phyloP scores from a whole-genome alignment of 208 protist genomes.

The Acanthamoeba sp. region DNA sequence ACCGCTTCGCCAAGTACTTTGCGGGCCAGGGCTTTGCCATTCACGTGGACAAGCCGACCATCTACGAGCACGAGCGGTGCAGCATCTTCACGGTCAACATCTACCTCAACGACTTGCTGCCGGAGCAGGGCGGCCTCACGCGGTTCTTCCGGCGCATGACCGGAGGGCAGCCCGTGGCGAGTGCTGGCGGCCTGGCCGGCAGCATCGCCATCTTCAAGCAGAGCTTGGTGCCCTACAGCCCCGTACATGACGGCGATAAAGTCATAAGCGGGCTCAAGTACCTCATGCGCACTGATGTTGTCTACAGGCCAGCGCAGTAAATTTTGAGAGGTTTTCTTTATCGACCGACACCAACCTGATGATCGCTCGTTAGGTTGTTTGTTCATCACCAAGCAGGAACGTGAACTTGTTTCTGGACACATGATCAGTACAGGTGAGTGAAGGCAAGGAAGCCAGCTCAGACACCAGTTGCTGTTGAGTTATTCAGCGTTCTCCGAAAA shows the following conservation, averaged over 20 bases:
- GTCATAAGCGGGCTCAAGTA: conserved; percentile 57
- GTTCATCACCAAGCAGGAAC: too few species aligned
- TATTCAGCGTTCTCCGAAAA: too few species aligned
- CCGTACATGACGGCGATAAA: conserved; percentile 48
- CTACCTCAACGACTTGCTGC: conserved; percentile 68
- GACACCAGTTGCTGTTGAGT: too few species aligned
- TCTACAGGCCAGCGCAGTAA: conserved; percentile 9
- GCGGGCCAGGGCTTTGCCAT: conserved; percentile 56
- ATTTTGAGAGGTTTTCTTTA: too few species aligned
- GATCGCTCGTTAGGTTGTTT: too few species aligned
- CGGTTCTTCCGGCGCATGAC: conserved; percentile 54
- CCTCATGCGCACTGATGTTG: conserved; percentile 67
- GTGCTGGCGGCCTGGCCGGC: conserved; percentile 42
- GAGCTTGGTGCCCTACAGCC: conserved; percentile 61
- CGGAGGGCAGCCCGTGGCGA: not conserved
- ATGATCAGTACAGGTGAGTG: too few species aligned
- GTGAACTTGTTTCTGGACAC: too few species aligned
- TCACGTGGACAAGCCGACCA: conserved; percentile 69
- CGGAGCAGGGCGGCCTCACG: conserved; percentile 58
- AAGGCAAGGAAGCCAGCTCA: too few species aligned
- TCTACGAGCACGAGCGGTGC: conserved; percentile 49
- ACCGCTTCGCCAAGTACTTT: conserved; percentile 71
- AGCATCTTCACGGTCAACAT: conserved; percentile 71
- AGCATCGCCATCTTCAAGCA: conserved; percentile 71
- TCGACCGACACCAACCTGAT: too few species aligned